Evolutionary conservation across 2,329 filamentous ascomycete genomes (phyloP).

Genomic region (Fusarium scirpi): DNA sequence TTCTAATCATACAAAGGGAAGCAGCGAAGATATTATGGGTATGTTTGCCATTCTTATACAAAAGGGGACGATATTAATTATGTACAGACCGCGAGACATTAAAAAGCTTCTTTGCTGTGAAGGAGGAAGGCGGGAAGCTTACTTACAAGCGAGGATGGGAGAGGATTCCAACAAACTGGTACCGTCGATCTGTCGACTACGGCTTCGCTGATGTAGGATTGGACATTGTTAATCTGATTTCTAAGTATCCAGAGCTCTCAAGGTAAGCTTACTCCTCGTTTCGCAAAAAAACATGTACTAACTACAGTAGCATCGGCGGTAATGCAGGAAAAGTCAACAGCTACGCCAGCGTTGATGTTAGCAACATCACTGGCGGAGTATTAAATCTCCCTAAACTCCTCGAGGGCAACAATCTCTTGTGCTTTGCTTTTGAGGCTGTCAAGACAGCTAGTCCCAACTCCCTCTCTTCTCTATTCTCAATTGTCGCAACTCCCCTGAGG

Average conservation of each 20-base stretch:
- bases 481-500: slow-evolving; percentile 1
- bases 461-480: slow-evolving; percentile 3
- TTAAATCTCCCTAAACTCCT: slow-evolving; percentile 19
- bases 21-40: background rate
- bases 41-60: rapidly evolving
- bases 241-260: slow-evolving; percentile 23
- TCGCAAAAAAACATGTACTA: background rate
- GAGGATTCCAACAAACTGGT: slow-evolving; percentile 26
- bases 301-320: slow-evolving; percentile 8
- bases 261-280: background rate
- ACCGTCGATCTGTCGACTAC: slow-evolving; percentile 17
- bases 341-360: slow-evolving; percentile 21
- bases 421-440: slow-evolving; percentile 24
- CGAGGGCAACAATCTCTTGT: slow-evolving; percentile 19
- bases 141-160: slow-evolving; percentile 25
- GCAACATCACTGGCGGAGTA: slow-evolving; percentile 12
- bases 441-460: slow-evolving; percentile 17
- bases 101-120: slow-evolving; percentile 16
- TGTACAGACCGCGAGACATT: background rate
- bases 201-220: slow-evolving; percentile 12
- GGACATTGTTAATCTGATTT: slow-evolving; percentile 3
- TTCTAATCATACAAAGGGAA: slow-evolving; percentile 23
- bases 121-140: slow-evolving; percentile 8
- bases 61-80: rapidly evolving
- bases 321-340: slow-evolving; percentile 23